Percentiles rank a stretch among this genome's conserved stretches.
Evolutionary conservation across 768 basidiomycete species (phyloP).

Genomic region (Obba rivulosa): DNA sequence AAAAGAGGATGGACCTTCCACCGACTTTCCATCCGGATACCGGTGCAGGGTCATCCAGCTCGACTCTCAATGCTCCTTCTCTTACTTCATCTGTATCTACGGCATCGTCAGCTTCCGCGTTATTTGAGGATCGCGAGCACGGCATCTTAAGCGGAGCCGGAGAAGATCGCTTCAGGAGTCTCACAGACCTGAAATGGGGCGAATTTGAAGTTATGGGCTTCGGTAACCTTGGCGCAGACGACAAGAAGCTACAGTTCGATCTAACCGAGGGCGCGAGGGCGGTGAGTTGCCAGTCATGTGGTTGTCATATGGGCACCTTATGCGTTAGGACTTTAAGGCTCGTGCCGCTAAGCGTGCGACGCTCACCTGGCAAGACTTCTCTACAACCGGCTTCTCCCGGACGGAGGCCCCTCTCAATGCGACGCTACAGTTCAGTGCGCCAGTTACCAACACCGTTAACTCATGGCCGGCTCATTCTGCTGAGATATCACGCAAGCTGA

Average conservation of each 20-base stretch:
- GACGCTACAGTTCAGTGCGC: slow-evolving; percentile 73
- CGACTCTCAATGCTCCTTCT: slow-evolving; percentile 32
- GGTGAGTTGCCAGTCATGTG: slow-evolving; percentile 37
- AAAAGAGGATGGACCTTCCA: slow-evolving; percentile 72
- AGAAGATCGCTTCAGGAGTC: slow-evolving; percentile 70
- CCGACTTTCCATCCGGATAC: slow-evolving; percentile 50
- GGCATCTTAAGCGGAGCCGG: slow-evolving; percentile 28
- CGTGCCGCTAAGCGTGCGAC: slow-evolving; percentile 73
- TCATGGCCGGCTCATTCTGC: slow-evolving; percentile 72
- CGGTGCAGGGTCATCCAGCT: slow-evolving; percentile 24
- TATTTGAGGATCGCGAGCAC: slow-evolving; percentile 28
- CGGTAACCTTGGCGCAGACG: slow-evolving; percentile 40
- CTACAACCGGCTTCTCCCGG: slow-evolving; percentile 74
- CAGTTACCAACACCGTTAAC: slow-evolving; percentile 51
- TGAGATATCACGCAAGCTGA: slow-evolving; percentile 71
- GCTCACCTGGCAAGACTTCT: slow-evolving; percentile 89
- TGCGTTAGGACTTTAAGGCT: slow-evolving; percentile 35
- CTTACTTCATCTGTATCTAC: slow-evolving; percentile 29
- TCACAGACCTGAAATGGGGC: slow-evolving; percentile 89
- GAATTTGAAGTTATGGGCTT: slow-evolving; percentile 88
- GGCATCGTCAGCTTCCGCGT: slow-evolving; percentile 28
- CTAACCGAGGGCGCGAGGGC: slow-evolving; percentile 81
- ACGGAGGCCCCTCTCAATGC: slow-evolving; percentile 69
- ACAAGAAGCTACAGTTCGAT: slow-evolving; percentile 87
- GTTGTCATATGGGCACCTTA: background rate